Evolutionary conservation across 2,329 filamentous ascomycete genomes (phyloP), one percentile per base, ranked within the genome.

Genomic region (Botrytis porri): DNA sequence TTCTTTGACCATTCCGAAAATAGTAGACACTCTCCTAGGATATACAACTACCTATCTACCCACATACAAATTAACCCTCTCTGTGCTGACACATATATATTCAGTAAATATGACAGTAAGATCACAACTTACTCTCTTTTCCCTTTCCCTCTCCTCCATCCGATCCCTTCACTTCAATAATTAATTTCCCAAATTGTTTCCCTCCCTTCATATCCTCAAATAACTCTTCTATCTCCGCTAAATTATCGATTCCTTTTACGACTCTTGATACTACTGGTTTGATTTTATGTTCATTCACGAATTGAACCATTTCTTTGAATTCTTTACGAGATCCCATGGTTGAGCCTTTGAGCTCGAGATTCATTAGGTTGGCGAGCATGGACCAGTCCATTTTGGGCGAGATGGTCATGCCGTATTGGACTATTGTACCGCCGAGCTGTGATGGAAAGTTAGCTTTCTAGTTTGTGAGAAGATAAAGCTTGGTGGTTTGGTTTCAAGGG

Each of bases 241-340:
- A 78, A 77, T 95, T 90, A 70, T 92, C 90, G 77, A 97, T 82
- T 0, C 93, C 93, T 77, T 89, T 88, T 22, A 93, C 88, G 0
- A 90, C 88, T 70, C 91, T 87, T 76, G 92, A 96, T 1, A 98
- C 88, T 5, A 97, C 85, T 0, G 95, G 95, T 71, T 85, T 87
- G 74, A 98, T 90, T 79, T 91, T 88, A 76, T 93, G 89, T 75
- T 90, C 83, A 20, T 86, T 86, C 51, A 98, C 92, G 83, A 97
- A 97, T 1, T 87, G 86, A 9, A 98, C 86, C 94, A 98, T 97
- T 35, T 96, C 93, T n/a, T 85, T 85, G 80, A 98, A 98, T 83
- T 98, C 96, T 80, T 89, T 90, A 62, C 93, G 87, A 41, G 93
- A 97, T 0, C 95, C 95, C 95, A 98, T 97, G 0, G 95, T 98